Percentiles rank a stretch among this genome's conserved stretches.
Evolutionary conservation across 2,329 filamentous ascomycete genomes (phyloP).

Genomic region (Ophioceras dolichostomum): DNA sequence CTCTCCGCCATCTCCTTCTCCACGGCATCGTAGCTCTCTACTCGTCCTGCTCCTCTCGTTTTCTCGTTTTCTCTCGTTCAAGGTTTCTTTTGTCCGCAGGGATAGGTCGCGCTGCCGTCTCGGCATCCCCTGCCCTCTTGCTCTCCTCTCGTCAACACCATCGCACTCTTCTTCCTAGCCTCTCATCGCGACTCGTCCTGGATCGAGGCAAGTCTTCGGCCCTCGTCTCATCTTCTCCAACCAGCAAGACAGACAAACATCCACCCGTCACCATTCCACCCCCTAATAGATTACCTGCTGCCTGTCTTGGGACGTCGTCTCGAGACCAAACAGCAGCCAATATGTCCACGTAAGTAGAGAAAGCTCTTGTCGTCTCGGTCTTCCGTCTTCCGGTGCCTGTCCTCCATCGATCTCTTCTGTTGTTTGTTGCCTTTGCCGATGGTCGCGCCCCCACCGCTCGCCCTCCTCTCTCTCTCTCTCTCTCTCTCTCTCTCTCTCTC

Average conservation of each 20-base stretch:
- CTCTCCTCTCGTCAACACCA: constrained; percentile 7
- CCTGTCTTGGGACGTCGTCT: neutral
- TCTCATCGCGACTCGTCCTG: neutral
- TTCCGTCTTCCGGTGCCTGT: no score
- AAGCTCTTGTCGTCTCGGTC: no score
- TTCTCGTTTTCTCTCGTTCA: constrained; percentile 5
- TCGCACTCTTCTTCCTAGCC: constrained; percentile 6
- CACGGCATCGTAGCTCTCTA: no score
- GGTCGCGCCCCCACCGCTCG: no score
- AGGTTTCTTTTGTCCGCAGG: constrained; percentile 11
- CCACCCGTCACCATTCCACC: no score
- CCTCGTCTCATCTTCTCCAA: no score
- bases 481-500: neutral
- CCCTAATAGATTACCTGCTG: neutral
- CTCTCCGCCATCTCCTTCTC: constrained; percentile 6
- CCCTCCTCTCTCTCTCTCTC: no score
- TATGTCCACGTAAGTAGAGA: constrained; percentile 31
- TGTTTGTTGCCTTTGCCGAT: no score
- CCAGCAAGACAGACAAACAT: no score
- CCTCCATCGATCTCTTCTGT: neutral
- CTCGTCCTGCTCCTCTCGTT: constrained; percentile 2
- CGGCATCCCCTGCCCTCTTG: no score
- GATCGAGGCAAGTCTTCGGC: no score
- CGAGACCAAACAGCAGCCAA: constrained; percentile 10
- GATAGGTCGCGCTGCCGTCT: constrained; percentile 12